phyloP scores from a whole-genome alignment of 257 asterid species.

The Solanum appendiculatum region DNA sequence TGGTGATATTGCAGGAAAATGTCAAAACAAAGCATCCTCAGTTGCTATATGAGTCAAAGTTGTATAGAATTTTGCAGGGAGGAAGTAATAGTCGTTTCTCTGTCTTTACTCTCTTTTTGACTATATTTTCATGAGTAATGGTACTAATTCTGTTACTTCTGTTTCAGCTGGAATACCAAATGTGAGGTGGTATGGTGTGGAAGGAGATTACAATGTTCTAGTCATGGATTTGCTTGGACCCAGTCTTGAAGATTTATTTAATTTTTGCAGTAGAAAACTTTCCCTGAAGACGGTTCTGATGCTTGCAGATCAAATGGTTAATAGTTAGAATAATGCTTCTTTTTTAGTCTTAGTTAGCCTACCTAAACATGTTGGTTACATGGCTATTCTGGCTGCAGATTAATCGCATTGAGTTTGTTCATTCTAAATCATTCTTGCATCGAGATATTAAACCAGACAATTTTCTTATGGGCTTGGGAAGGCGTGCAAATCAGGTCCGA shows the following conservation, averaged over 20 bases:
- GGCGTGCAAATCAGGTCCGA: conserved; percentile 92
- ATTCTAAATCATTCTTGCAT: conserved; percentile 85
- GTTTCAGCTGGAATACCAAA: conserved; percentile 88
- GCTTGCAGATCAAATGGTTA: conserved; percentile 99
- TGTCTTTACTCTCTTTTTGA: not conserved
- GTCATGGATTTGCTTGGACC: conserved; percentile 99
- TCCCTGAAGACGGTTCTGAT: conserved; percentile 95
- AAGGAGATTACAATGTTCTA: conserved; percentile 92
- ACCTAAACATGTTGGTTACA: not conserved
- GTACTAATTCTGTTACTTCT: conserved; percentile 13
- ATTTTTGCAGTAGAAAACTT: conserved; percentile 89
- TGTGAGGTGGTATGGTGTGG: conserved; percentile 93
- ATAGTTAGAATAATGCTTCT: not conserved
- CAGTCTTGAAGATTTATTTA: conserved; percentile 96
- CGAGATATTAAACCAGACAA: conserved; percentile 99
- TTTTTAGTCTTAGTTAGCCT: not conserved
- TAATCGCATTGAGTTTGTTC: conserved; percentile 92
- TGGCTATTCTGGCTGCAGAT: conserved; percentile 37
- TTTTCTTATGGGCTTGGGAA: conserved; percentile 97
- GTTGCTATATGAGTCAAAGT: conserved; percentile 84
- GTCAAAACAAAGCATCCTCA: conserved; percentile 98
- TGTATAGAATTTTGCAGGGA: conserved; percentile 89
- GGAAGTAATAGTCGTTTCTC: conserved; percentile 55
- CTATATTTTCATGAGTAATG: not conserved
- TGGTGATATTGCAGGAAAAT: conserved; percentile 50